Conservation (phyloP, 139 green algal species). For the Tetratostichococcus sp. region DNA sequence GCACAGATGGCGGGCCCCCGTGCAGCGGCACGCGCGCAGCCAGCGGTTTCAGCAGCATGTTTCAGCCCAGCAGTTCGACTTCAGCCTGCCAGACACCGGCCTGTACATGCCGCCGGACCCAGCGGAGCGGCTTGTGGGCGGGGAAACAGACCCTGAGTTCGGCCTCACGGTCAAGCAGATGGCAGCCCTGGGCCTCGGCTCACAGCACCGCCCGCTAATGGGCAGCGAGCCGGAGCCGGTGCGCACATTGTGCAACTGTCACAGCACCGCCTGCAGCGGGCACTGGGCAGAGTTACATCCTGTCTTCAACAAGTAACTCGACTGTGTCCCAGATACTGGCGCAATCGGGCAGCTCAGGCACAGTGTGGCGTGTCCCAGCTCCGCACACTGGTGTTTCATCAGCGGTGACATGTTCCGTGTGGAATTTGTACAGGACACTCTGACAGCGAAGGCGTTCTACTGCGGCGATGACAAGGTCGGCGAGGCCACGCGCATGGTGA, state of each 20-base stretch:
- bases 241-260: background rate
- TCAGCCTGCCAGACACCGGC: background rate
- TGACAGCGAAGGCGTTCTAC: conserved; percentile 47
- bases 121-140: background rate
- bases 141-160: background rate
- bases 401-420: no score
- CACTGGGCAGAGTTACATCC: no score
- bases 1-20: background rate
- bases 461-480: conserved; percentile 33
- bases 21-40: no score
- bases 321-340: no score
- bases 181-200: background rate
- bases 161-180: background rate
- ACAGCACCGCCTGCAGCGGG: no score
- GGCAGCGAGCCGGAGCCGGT: background rate
- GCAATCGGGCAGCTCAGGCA: no score
- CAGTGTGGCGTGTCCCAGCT: no score
- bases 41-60: background rate
- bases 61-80: background rate
- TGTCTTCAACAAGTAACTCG: no score
- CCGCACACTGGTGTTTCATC: no score
- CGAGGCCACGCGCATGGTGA: conserved; percentile 20
- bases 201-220: background rate
- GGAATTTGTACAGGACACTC: conserved; percentile 26
- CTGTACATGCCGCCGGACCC: background rate